phyloP scores from a whole-genome alignment of 2,329 filamentous ascomycete genomes.

The Atkinsonella texensis region DNA sequence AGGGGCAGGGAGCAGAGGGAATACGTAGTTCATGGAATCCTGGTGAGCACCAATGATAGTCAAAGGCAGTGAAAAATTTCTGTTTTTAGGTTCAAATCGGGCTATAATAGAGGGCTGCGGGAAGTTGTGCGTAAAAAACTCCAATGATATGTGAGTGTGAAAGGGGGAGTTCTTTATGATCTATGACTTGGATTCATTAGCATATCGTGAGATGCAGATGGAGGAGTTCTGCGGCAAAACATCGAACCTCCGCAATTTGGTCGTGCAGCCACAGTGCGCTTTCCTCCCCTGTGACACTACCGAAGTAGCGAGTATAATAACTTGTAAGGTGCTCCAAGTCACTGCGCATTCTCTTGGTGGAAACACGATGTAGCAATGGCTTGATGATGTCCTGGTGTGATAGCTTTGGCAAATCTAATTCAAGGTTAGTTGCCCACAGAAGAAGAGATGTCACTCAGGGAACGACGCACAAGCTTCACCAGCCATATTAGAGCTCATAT shows the following conservation, averaged over 20 bases:
- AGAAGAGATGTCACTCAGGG: too few species aligned
- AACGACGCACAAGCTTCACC: constrained; percentile 8
- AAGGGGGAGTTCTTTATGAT: constrained; percentile 23
- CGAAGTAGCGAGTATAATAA: constrained; percentile 50
- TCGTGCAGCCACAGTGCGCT: constrained; percentile 24
- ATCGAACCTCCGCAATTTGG: constrained; percentile 19
- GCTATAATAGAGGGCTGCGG: constrained; percentile 37
- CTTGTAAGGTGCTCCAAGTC: constrained; percentile 50
- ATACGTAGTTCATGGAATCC: constrained; percentile 35
- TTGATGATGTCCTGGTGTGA: constrained; percentile 41
- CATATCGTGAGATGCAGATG: not conserved
- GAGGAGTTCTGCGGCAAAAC: not conserved
- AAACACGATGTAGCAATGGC: constrained; percentile 44
- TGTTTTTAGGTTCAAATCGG: constrained; percentile 30
- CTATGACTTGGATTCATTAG: constrained; percentile 3
- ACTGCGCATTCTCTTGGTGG: constrained; percentile 50
- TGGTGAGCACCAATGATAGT: constrained; percentile 33
- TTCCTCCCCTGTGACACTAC: constrained; percentile 19
- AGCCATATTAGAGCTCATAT: constrained; percentile 10
- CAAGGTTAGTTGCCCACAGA: not conserved
- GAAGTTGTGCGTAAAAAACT: constrained; percentile 29
- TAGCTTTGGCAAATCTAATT: constrained; percentile 21
- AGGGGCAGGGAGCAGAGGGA: constrained; percentile 24
- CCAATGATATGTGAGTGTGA: constrained; percentile 25
- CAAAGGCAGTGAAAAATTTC: constrained; percentile 25